Percentiles rank a stretch among this genome's conserved stretches.
These are phyloP conservation scores for Verticillium zaregamsianum DNA, from an alignment of 2,329 filamentous ascomycete species.

Conservation along the genomic window DNA sequence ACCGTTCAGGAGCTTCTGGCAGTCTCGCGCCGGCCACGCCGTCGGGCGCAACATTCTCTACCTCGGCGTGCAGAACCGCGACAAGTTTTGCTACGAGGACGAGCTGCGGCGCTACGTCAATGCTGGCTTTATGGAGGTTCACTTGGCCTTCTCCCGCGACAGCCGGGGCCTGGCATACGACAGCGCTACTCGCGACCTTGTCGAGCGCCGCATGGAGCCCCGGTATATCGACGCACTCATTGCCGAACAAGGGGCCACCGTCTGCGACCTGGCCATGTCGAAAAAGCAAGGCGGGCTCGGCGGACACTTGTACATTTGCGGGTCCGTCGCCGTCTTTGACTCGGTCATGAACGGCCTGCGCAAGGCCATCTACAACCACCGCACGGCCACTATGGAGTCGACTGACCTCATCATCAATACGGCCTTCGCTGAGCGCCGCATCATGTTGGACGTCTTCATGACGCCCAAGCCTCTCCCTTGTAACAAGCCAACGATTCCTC, in stretches of 20 bases:
- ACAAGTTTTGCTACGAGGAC: constrained; percentile 47
- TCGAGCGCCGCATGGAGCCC: constrained; percentile 44
- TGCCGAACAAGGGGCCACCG: constrained; percentile 42
- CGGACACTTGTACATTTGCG: constrained; percentile 21
- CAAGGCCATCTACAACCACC: constrained; percentile 50
- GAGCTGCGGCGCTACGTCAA: constrained; percentile 42
- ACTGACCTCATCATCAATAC: constrained; percentile 46
- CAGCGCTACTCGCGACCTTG: constrained; percentile 29
- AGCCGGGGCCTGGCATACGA: constrained; percentile 42
- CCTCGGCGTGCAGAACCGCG: constrained; percentile 47
- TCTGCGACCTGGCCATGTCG: constrained; percentile 52
- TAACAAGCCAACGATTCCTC: constrained; percentile 43
- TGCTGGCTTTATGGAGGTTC: constrained; percentile 45
- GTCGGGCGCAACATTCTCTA: constrained; percentile 45
- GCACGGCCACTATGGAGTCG: constrained; percentile 46
- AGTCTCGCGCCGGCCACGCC: constrained; percentile 34
- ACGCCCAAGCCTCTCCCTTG: constrained; percentile 47
- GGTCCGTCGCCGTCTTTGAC: constrained; percentile 36
- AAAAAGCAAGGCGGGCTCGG: constrained; percentile 48
- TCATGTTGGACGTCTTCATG: constrained; percentile 57
- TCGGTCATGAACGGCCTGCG: constrained; percentile 52
- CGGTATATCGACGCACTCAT: constrained; percentile 50
- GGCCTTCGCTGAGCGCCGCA: constrained; percentile 50
- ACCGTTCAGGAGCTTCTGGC: constrained; percentile 51
- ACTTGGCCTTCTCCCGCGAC: constrained; percentile 50